phyloP scores from a whole-genome alignment of 176 grass and related monocot species.

The Bonia amplexicaulis region DNA sequence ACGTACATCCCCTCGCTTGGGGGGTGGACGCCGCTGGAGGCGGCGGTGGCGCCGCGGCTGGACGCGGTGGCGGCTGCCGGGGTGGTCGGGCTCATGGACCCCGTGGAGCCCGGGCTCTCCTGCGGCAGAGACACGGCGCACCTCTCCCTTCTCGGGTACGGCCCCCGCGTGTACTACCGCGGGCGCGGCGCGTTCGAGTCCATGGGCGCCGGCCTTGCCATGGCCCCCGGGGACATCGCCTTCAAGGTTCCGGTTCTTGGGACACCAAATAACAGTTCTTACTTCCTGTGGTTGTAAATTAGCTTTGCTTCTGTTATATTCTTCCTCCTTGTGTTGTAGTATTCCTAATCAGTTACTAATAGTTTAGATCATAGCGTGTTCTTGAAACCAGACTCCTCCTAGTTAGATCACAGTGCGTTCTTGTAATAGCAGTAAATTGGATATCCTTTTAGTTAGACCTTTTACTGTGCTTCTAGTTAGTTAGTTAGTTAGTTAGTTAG shows the following conservation, averaged over 20 bases:
- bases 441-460: neutral
- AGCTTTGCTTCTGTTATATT: neutral
- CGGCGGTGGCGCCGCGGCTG: conserved; percentile 39
- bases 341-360: neutral
- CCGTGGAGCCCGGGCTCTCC: conserved; percentile 76
- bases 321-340: neutral
- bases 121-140: conserved; percentile 96
- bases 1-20: conserved; percentile 60
- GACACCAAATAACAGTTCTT: neutral
- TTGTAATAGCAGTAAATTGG: neutral
- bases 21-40: conserved; percentile 51
- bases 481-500: neutral
- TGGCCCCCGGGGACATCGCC: conserved; percentile 93
- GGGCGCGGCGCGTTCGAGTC: conserved; percentile 93
- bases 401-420: neutral
- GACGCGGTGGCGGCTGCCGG: conserved; percentile 72
- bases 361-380: neutral
- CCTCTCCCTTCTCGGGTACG: conserved; percentile 83
- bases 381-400: neutral
- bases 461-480: neutral
- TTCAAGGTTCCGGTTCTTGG: conserved; percentile 51
- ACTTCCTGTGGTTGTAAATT: neutral
- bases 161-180: conserved; percentile 83
- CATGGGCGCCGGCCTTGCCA: conserved; percentile 88
- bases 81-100: conserved; percentile 87